Conservation (phyloP, 2,329 filamentous ascomycete species). For the Colletotrichum noveboracense region DNA sequence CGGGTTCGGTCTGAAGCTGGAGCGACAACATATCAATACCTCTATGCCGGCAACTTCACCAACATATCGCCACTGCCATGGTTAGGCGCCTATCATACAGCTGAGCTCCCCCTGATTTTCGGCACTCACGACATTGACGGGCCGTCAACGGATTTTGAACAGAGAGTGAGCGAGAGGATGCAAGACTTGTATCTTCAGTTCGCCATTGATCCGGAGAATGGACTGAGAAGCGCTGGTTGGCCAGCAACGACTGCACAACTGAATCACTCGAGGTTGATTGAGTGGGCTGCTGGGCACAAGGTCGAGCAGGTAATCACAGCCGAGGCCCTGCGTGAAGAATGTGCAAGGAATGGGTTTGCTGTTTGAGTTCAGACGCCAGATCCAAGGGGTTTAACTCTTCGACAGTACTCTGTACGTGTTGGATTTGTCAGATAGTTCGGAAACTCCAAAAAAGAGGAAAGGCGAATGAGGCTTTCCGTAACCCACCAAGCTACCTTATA, state of each 20-base stretch:
- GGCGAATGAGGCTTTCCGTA: background rate
- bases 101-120: background rate
- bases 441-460: background rate
- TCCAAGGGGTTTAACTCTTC: fast-evolving
- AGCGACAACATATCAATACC: background rate
- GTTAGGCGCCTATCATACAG: background rate
- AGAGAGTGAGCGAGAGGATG: background rate
- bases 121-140: background rate
- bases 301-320: background rate
- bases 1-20: background rate
- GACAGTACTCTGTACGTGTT: too few relatives aligned
- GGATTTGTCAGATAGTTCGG: background rate
- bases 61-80: background rate
- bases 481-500: background rate
- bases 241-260: background rate
- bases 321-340: background rate
- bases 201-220: background rate
- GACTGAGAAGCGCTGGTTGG: background rate
- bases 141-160: background rate
- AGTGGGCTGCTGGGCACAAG: background rate
- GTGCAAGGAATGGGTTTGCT: background rate
- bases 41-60: background rate
- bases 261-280: background rate
- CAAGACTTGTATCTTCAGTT: background rate
- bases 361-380: background rate